Base-by-base conservation (phyloP, 2,329 filamentous ascomycete genomes). In the Aureobasidium melanogenum region DNA sequence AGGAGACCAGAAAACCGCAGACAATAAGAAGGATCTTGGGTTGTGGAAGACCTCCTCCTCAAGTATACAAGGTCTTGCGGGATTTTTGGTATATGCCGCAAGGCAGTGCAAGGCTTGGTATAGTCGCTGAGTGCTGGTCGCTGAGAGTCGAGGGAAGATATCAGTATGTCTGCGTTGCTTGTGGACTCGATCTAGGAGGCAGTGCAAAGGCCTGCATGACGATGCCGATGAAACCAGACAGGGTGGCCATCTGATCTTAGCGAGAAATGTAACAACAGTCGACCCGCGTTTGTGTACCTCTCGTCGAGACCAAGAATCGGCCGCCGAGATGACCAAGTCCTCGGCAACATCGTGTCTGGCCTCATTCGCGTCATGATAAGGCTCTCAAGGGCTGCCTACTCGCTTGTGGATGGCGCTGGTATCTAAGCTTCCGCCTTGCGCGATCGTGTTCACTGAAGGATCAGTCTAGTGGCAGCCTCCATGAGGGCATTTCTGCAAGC, bases 21-120 rank as follows among this genome's bases (percentile, higher is more conserved):
- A 34, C 34, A 12, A n/a, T 17, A 17, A 22, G 38, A 22, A 56
- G 44, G 10, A 12, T 9, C 12, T 43, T 19, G 28, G 28, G 41
- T 26, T n/a, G 54, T 15, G 54, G 39, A 19, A 38, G 5, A 47
- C 15, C 14, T 46, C 54, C 19, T 47, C 32, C 22, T 57, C 41
- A 46, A 46, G 38, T 57, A 47, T 47, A 4, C 30, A 57, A 30
- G 26, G 41, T 30, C 32, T 34, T 57, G 54, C 28, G 54, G 30
- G 28, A 57, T 47, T 57, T 57, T 46, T 28, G 54, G 12, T 44
- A 59, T 44, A 50, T 58, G 41, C 54, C 54, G 44, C 56, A 50
- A 32, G 44, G 56, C 56, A 44, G 56, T 59, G 56, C 56, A 59
- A 24, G 17, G 5, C 41, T 57, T 47, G 41, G 54, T 46, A n/a